These are phyloP conservation scores for Malus hybrid DNA, from an alignment of 331 rosid species.

Conservation along the genomic window DNA sequence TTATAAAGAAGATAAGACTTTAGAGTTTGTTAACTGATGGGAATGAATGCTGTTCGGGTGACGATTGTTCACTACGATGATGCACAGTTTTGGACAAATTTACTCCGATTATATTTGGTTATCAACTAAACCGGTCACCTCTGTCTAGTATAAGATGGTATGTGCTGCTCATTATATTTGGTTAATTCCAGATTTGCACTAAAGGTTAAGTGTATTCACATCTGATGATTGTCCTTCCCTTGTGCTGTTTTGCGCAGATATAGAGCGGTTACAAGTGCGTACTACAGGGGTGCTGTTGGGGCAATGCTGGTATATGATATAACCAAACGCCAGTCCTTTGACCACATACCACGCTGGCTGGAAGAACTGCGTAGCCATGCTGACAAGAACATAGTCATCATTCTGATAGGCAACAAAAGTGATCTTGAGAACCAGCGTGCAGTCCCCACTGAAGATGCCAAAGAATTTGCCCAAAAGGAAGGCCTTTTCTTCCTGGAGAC, in stretches of 20 bases:
- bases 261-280: constrained; percentile 95
- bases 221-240: neutral
- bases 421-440: constrained; percentile 84
- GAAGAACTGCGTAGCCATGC: constrained; percentile 94
- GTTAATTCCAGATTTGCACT: neutral
- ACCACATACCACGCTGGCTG: constrained; percentile 95
- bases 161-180: neutral
- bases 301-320: constrained; percentile 94
- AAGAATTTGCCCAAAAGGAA: constrained; percentile 89
- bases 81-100: neutral
- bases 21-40: neutral
- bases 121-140: neutral
- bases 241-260: constrained; percentile 40
- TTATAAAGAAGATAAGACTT: neutral
- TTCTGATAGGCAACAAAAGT: constrained; percentile 78
- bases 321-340: constrained; percentile 80
- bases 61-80: neutral
- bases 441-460: constrained; percentile 84
- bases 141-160: neutral
- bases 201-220: neutral
- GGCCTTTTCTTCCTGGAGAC: constrained; percentile 92
- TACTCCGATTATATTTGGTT: neutral
- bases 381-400: constrained; percentile 89
- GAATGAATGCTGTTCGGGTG: neutral
- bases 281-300: constrained; percentile 95